These are phyloP conservation scores for Monilinia vaccinii-corymbosi DNA, from an alignment of 2,329 filamentous ascomycete species.

Conservation along the genomic window DNA sequence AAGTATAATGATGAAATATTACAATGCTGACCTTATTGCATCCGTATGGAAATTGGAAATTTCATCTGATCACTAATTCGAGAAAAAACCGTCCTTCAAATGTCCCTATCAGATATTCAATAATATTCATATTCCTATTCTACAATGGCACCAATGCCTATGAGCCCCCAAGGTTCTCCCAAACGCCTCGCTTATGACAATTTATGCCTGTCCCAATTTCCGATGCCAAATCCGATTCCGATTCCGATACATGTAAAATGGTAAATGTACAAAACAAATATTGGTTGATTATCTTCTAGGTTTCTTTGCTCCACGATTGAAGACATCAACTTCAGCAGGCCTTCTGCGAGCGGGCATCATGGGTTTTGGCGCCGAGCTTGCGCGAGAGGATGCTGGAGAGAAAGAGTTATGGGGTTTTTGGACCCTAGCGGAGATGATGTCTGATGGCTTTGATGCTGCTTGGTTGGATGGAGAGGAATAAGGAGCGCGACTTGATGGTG, in stretches of 20 bases:
- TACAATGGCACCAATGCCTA: too few relatives aligned
- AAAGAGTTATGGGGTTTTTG: not conserved
- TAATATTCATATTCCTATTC: not conserved
- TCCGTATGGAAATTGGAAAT: not conserved
- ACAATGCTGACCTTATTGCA: not conserved
- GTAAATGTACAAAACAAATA: not conserved
- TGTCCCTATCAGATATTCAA: not conserved
- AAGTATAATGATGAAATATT: not conserved
- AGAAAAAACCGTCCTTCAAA: not conserved
- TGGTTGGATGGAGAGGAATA: not conserved
- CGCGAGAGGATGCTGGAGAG: not conserved
- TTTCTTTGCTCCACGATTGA: conserved; percentile 11
- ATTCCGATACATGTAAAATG: not conserved
- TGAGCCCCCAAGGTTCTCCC: not conserved
- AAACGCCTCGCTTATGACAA: not conserved
- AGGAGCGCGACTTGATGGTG: conserved; percentile 3
- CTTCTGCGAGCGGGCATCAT: conserved; percentile 6
- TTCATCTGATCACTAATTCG: not conserved
- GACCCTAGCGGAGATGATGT: not conserved
- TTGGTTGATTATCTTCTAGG: conserved; percentile 1
- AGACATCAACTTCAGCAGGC: not conserved
- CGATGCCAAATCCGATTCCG: not conserved
- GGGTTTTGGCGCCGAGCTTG: not conserved
- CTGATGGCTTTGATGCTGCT: not conserved
- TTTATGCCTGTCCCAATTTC: not conserved